Percentiles rank a stretch among this genome's conserved stretches.
phyloP scores from a whole-genome alignment of 176 grass and related monocot species.

The Lolium multiflorum region DNA sequence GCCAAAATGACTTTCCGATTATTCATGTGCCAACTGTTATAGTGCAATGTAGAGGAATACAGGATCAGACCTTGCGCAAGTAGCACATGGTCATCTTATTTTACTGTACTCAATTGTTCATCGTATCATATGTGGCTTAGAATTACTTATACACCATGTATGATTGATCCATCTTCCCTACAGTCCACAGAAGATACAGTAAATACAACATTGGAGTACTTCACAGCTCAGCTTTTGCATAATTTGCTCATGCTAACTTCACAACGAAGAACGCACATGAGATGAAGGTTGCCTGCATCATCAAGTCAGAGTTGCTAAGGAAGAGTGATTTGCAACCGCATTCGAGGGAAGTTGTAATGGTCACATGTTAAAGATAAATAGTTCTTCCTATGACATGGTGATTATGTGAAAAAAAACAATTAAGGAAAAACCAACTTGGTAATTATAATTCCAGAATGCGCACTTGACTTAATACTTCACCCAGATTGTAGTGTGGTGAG shows the following conservation, averaged over 20 bases:
- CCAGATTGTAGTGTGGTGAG: too few relatives aligned
- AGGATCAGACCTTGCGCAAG: background rate
- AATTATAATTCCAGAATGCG: background rate
- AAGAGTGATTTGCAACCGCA: background rate
- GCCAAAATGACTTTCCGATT: background rate
- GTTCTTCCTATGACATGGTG: background rate
- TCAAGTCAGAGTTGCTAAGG: constrained; percentile 30
- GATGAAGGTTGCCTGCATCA: constrained; percentile 50
- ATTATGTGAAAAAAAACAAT: too few relatives aligned
- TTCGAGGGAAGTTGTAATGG: background rate
- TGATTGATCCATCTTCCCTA: background rate
- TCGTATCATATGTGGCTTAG: background rate
- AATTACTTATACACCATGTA: background rate
- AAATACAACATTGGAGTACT: background rate
- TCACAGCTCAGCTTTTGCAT: background rate
- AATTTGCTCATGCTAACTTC: constrained; percentile 36
- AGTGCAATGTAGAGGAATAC: constrained; percentile 4
- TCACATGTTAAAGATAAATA: background rate
- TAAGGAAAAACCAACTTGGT: too few relatives aligned
- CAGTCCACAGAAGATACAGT: constrained; percentile 11
- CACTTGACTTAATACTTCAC: background rate
- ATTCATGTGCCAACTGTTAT: background rate
- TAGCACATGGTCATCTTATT: constrained; percentile 40
- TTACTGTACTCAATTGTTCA: background rate
- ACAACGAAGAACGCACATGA: constrained; percentile 39